A percentile compares a stretch with the other conserved stretches of the same genome.
Evolutionary conservation across 139 green algal species (phyloP).

Genomic region (Ulvella scutata): DNA sequence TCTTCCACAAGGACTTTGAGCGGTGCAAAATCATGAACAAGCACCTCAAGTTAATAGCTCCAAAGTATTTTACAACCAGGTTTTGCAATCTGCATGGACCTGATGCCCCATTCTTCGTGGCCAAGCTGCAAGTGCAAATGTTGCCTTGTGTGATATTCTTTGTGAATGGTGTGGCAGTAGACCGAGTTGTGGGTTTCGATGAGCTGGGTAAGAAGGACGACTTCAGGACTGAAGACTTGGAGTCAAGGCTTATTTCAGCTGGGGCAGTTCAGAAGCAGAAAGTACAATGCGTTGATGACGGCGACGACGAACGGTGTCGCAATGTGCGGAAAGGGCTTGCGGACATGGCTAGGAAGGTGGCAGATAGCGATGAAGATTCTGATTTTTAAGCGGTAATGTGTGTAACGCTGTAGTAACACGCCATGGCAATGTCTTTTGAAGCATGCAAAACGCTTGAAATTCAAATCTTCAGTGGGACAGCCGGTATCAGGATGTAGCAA

Average conservation of each 20-base stretch:
- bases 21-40: constrained; percentile 93
- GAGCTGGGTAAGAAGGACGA: constrained; percentile 62
- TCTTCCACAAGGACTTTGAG: constrained; percentile 93
- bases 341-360: constrained; percentile 4
- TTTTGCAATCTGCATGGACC: constrained; percentile 83
- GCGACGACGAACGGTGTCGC: constrained; percentile 10
- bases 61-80: constrained; percentile 70
- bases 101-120: constrained; percentile 82
- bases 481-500: no score
- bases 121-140: constrained; percentile 80
- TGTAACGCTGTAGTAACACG: background rate
- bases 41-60: constrained; percentile 54
- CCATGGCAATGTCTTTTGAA: no score
- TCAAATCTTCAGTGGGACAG: no score
- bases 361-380: constrained; percentile 44
- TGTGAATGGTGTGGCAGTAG: constrained; percentile 49
- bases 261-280: constrained; percentile 16
- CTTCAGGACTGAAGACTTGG: constrained; percentile 45
- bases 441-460: no score
- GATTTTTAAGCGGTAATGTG: constrained; percentile 55
- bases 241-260: constrained; percentile 19
- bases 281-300: constrained; percentile 9
- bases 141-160: constrained; percentile 79
- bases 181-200: constrained; percentile 77
- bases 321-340: constrained; percentile 18